A percentile compares a stretch with the other conserved stretches of the same genome.
Conservation (phyloP, 148 eudicot species). For the Bassia scoparia region DNA sequence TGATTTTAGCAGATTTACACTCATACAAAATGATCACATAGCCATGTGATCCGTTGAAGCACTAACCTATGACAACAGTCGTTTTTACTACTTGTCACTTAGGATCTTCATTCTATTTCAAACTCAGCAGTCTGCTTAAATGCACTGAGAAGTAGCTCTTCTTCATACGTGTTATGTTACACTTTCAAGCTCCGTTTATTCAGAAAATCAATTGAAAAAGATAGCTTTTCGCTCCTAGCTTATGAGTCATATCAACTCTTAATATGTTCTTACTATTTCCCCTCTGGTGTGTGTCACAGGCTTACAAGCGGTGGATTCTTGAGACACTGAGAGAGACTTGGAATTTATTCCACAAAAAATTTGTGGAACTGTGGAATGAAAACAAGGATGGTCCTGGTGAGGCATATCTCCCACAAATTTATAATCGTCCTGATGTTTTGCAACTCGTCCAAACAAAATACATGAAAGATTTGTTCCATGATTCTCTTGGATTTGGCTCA, state of each 20-base stretch:
- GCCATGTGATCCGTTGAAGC: no score
- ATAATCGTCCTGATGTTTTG: slow-evolving; percentile 60
- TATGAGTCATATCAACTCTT: no score
- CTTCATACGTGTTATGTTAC: neutral
- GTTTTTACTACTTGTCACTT: no score
- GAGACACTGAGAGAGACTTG: slow-evolving; percentile 65
- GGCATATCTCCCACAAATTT: slow-evolving; percentile 82
- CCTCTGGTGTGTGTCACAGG: slow-evolving; percentile 31
- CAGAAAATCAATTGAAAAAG: neutral
- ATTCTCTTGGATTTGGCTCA: slow-evolving; percentile 87
- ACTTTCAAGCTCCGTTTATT: neutral
- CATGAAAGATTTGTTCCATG: slow-evolving; percentile 71
- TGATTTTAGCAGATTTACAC: no score
- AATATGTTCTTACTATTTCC: neutral
- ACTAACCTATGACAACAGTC: no score
- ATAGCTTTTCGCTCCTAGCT: no score
- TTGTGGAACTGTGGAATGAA: slow-evolving; percentile 74
- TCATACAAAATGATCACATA: no score
- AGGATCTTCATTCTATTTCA: neutral
- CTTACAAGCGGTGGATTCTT: slow-evolving; percentile 76
- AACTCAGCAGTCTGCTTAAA: neutral
- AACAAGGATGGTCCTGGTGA: slow-evolving; percentile 85
- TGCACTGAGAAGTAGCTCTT: neutral
- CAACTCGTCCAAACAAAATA: slow-evolving; percentile 51
- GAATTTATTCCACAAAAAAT: slow-evolving; percentile 68